Percentiles rank a stretch among this genome's conserved stretches.
Conservation (phyloP, 2,329 filamentous ascomycete genomes). For the Beauveria pseudobassiana region DNA sequence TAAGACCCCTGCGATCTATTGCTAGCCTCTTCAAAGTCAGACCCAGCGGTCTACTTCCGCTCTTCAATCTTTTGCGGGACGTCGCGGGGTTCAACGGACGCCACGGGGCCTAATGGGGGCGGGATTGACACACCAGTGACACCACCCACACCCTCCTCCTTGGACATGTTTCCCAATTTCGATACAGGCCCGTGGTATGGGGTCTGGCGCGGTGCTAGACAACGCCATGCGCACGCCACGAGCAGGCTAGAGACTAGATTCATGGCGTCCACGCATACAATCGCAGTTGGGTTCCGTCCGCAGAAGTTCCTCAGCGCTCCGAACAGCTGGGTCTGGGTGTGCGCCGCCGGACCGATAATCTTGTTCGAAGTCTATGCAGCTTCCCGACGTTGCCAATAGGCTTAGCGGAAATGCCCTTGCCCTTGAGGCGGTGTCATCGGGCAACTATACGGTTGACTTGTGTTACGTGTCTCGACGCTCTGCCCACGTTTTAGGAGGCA, state of each 20-base stretch:
- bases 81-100: not conserved
- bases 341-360: not conserved
- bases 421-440: not conserved
- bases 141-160: not conserved
- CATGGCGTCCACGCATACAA: not conserved
- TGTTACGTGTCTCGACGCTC: not conserved
- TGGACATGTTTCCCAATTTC: conserved; percentile 5
- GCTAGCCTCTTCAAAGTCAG: not conserved
- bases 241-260: not conserved
- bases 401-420: not conserved
- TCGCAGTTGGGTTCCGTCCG: not conserved
- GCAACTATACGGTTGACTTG: not conserved
- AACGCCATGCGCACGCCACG: conserved; percentile 4
- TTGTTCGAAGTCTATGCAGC: not conserved
- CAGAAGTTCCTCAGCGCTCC: not conserved
- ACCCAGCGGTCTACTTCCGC: not conserved
- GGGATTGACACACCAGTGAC: not conserved
- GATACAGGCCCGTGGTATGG: conserved; percentile 9
- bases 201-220: not conserved
- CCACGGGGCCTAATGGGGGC: not conserved
- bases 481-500: not conserved
- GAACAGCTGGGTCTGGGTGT: not conserved
- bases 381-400: not conserved
- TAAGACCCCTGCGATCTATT: not conserved
- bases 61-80: not conserved